Percentiles rank a stretch among this genome's conserved stretches.
These are phyloP conservation scores for Salix purpurea DNA, from an alignment of 345 rosid genomes.

Conservation along the genomic window DNA sequence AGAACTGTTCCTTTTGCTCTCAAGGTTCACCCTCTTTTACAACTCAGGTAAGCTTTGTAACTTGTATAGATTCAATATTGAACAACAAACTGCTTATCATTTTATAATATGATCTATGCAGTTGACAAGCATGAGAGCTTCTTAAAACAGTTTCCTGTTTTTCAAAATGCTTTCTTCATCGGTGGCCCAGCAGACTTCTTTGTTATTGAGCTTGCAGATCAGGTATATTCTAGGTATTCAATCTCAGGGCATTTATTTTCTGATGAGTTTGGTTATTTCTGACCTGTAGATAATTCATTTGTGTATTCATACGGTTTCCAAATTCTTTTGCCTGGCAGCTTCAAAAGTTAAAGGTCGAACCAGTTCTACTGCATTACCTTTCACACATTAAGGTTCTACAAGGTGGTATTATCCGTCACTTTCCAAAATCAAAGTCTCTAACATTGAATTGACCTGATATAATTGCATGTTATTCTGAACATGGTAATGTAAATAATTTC, in stretches of 20 bases:
- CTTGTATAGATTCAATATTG: not conserved
- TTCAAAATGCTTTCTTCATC: constrained; percentile 80
- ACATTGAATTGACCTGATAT: not conserved
- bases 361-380: constrained; percentile 84
- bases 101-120: constrained; percentile 30
- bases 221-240: constrained; percentile 39
- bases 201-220: constrained; percentile 91
- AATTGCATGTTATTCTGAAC: constrained; percentile 1
- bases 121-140: constrained; percentile 75
- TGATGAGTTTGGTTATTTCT: not conserved
- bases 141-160: constrained; percentile 65
- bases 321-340: constrained; percentile 44
- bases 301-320: not conserved
- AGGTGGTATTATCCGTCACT: constrained; percentile 36
- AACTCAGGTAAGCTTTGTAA: constrained; percentile 53
- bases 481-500: not conserved
- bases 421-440: not conserved
- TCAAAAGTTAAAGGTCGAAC: constrained; percentile 96
- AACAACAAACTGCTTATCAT: constrained; percentile 4
- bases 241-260: not conserved
- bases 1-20: constrained; percentile 74
- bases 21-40: constrained; percentile 88
- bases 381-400: constrained; percentile 76
- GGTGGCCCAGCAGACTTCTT: constrained; percentile 87
- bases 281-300: not conserved